Evolutionary conservation across 2,329 filamentous ascomycete genomes (phyloP).

Genomic region (Sclerotinia sclerotiorum): DNA sequence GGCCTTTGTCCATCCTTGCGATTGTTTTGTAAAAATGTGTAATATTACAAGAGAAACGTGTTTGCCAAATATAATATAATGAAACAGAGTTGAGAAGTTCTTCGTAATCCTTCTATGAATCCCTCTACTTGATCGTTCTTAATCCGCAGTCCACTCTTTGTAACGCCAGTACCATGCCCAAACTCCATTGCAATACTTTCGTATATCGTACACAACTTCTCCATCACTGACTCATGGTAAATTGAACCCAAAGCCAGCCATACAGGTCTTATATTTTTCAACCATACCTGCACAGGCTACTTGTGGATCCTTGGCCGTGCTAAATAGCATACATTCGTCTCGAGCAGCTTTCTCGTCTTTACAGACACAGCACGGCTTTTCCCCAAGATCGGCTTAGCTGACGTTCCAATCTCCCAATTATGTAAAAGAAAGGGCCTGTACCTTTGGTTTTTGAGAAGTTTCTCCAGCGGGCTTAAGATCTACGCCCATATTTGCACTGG

Average conservation of each 20-base stretch:
- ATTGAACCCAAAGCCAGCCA: slow-evolving; percentile 91
- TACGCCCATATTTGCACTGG: slow-evolving; percentile 34
- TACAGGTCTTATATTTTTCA: slow-evolving; percentile 83
- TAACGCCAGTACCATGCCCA: slow-evolving; percentile 35
- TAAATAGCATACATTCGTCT: slow-evolving; percentile 99
- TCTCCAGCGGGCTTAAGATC: slow-evolving; percentile 35
- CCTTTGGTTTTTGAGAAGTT: slow-evolving; percentile 35
- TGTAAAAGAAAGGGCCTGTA: slow-evolving; percentile 18
- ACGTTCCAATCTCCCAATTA: neutral
- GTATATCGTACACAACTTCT: slow-evolving; percentile 13
- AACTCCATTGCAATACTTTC: slow-evolving; percentile 24
- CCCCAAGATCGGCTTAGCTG: slow-evolving; percentile 5
- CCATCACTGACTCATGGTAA: slow-evolving; percentile 32
- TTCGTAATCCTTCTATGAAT: slow-evolving; percentile 17
- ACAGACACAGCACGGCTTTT: slow-evolving; percentile 97
- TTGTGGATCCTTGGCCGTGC: slow-evolving; percentile 76
- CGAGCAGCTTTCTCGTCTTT: slow-evolving; percentile 89
- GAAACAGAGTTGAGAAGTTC: slow-evolving; percentile 34
- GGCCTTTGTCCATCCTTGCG: neutral
- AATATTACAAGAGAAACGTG: slow-evolving; percentile 8
- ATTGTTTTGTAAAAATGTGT: slow-evolving; percentile 11
- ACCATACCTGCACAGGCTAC: slow-evolving; percentile 81
- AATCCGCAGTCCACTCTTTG: neutral
- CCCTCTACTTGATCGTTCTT: slow-evolving; percentile 9
- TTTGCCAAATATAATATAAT: slow-evolving; percentile 1